phyloP scores from a whole-genome alignment of 2,329 filamentous ascomycete genomes.

The Phialemoniopsis sp. region DNA sequence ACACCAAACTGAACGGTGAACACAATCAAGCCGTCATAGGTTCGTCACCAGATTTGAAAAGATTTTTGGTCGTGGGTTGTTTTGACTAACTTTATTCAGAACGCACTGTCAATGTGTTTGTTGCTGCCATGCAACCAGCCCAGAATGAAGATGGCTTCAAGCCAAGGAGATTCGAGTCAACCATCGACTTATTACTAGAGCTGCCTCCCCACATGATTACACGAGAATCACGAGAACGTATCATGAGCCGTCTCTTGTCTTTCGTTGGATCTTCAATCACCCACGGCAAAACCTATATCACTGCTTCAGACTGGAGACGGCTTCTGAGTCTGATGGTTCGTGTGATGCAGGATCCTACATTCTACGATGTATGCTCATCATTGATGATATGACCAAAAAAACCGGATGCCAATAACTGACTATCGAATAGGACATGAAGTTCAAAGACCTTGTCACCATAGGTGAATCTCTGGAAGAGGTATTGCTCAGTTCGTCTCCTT shows the following conservation, averaged over 20 bases:
- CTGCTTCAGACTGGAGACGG: slow-evolving; percentile 21
- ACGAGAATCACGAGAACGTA: slow-evolving; percentile 36
- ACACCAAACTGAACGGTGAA: no score
- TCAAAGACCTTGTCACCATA: slow-evolving; percentile 25
- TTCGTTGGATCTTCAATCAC: slow-evolving; percentile 2
- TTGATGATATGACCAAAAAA: background rate
- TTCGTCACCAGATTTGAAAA: no score
- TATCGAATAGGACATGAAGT: slow-evolving; percentile 30
- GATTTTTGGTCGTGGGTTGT: no score
- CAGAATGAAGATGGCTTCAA: background rate
- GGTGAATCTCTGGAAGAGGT: slow-evolving; percentile 12
- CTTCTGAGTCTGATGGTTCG: slow-evolving; percentile 42
- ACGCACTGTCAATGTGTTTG: no score
- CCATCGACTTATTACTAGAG: slow-evolving; percentile 17
- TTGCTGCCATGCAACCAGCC: no score
- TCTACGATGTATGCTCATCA: slow-evolving; percentile 32
- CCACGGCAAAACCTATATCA: background rate
- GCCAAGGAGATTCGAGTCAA: background rate
- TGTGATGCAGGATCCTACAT: slow-evolving; percentile 45
- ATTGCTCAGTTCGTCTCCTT: no score
- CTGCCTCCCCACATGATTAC: slow-evolving; percentile 33
- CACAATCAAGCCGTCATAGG: no score
- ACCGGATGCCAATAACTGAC: background rate
- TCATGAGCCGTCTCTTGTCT: slow-evolving; percentile 29
- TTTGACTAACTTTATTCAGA: no score